Percentiles rank a stretch among this genome's conserved stretches.
These are phyloP conservation scores for Leptoxyphium fumago DNA, from an alignment of 2,329 filamentous ascomycete genomes.

Conservation along the genomic window DNA sequence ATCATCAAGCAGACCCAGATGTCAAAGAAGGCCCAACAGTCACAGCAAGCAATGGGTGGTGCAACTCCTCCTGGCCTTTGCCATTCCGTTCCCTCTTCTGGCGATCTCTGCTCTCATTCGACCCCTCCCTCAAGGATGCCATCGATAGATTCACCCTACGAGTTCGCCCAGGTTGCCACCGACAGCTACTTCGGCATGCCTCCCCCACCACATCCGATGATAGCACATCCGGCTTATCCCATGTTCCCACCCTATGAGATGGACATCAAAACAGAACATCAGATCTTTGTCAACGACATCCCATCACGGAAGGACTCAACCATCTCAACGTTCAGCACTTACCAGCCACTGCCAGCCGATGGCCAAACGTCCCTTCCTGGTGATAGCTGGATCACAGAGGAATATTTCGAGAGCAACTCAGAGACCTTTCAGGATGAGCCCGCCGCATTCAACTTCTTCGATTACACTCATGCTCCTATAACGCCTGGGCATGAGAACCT, in stretches of 20 bases:
- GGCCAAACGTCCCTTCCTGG: constrained; percentile 45
- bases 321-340: constrained; percentile 87
- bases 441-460: constrained; percentile 64
- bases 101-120: constrained; percentile 60
- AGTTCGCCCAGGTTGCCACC: constrained; percentile 49
- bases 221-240: constrained; percentile 26
- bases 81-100: constrained; percentile 54
- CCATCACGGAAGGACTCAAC: constrained; percentile 75
- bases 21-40: constrained; percentile 54
- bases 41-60: constrained; percentile 26
- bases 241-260: constrained; percentile 74
- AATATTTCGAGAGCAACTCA: constrained; percentile 51
- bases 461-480: constrained; percentile 56
- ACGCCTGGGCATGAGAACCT: constrained; percentile 51
- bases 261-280: constrained; percentile 87
- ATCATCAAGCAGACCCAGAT: constrained; percentile 96
- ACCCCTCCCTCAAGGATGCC: constrained; percentile 58
- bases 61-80: constrained; percentile 64
- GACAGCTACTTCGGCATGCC: constrained; percentile 49
- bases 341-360: constrained; percentile 58
- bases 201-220: constrained; percentile 27
- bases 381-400: constrained; percentile 58
- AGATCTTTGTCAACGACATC: constrained; percentile 86
- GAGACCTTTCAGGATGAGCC: constrained; percentile 47
- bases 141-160: constrained; percentile 63